Base-by-base conservation (phyloP, 192 early-diverging fungal species). In the Podila epigama region DNA sequence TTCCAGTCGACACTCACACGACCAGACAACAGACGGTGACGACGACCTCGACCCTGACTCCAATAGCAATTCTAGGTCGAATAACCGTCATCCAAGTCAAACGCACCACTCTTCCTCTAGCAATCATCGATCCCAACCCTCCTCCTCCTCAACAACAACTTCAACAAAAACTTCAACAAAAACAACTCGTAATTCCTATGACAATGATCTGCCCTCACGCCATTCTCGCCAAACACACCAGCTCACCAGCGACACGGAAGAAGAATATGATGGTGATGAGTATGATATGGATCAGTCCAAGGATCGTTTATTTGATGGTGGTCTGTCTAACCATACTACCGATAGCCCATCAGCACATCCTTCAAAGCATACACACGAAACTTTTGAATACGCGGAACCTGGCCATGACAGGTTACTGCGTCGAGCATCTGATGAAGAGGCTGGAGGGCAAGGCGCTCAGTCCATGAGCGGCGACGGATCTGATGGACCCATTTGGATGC, bases 21-120 rank as follows among this genome's bases (percentile, higher is more conserved):
- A 66, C 29, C n/a, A n/a, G n/a, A 39, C 51, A 39, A 36, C 41
- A 10, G 48, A 51, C 12, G 58, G 62, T 10, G 73, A 68, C 15
- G 73, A 68, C 32, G 73, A 77, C 29, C 66, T 68, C 56, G 73
- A 77, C 40, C 66, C 73, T 44, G 61, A 68, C 55, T 63, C 73
- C 53, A 75, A 60, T 60, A 57, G 32, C 20, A 57, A 33, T 32
- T 54, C 52, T 15, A 41, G 9, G 15, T 11, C 39, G 39, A 41
- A 41, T 22, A 57, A 35, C 55, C 32, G 11, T 51, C 39, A 16
- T 33, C 29, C 40, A 28, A 12, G 32, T 62, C 29, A 50, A 48
- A 32, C 15, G 41, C 22, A 32, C 42, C 28, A 29, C 34, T 8
- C 12, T 9, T 16, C 15, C n/a, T 20, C 39, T 16, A 31, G 50